phyloP scores from a whole-genome alignment of 148 eudicot species.

The Rhododendron ovatum region DNA sequence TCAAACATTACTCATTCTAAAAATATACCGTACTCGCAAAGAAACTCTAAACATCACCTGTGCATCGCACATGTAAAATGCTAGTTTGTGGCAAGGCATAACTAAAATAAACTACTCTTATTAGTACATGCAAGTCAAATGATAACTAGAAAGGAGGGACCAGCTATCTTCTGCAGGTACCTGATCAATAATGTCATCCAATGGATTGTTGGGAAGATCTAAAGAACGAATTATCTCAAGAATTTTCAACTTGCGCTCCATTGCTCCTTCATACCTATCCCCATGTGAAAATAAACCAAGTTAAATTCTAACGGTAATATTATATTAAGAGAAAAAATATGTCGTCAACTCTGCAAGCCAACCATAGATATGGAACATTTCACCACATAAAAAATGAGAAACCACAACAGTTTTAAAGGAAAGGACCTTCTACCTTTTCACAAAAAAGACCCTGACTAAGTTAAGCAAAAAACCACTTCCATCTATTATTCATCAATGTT shows the following conservation, averaged over 20 bases:
- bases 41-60: neutral
- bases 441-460: neutral
- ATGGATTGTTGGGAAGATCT: conserved; percentile 94
- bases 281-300: neutral
- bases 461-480: neutral
- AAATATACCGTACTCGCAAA: neutral
- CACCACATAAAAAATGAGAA: neutral
- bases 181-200: conserved; percentile 98
- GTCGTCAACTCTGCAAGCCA: neutral
- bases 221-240: conserved; percentile 66
- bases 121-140: neutral
- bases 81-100: neutral
- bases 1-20: neutral
- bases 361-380: neutral
- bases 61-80: neutral
- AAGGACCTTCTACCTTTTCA: neutral
- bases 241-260: conserved; percentile 65
- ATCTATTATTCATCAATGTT: neutral
- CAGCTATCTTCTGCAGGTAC: conserved; percentile 25
- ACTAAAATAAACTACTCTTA: neutral
- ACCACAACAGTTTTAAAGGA: neutral
- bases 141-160: neutral
- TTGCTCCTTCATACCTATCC: conserved; percentile 74
- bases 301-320: neutral
- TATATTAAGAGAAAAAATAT: neutral